Conservation (phyloP, 169 alveolate genomes). For the Eimeria praecox region DNA sequence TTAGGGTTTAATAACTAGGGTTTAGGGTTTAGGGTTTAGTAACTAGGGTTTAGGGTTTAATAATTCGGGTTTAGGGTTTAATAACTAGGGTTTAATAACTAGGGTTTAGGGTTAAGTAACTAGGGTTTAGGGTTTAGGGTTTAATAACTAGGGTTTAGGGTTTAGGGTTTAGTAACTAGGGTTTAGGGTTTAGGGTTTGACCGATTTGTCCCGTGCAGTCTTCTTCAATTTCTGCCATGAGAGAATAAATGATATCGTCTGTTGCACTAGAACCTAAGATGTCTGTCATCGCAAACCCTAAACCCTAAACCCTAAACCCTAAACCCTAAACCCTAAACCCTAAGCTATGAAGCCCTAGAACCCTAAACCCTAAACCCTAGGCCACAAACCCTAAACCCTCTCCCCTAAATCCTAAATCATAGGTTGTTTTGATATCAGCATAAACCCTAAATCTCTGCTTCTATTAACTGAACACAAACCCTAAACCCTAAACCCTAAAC, state of each 20-base stretch:
- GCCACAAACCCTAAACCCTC: too few relatives aligned
- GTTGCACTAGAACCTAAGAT: slow-evolving; percentile 48
- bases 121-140: background rate
- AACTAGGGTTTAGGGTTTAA: background rate
- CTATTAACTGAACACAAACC: too few relatives aligned
- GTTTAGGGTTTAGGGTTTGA: background rate
- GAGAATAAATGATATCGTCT: slow-evolving; percentile 51
- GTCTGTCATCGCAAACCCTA: background rate
- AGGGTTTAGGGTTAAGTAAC: background rate
- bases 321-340: too few relatives aligned
- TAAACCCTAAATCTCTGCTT: too few relatives aligned
- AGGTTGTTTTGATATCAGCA: too few relatives aligned
- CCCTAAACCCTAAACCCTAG: too few relatives aligned
- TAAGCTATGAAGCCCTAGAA: too few relatives aligned
- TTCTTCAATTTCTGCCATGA: slow-evolving; percentile 75
- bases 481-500: too few relatives aligned
- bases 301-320: too few relatives aligned
- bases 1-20: background rate
- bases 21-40: background rate
- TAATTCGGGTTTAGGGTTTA: background rate
- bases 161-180: background rate
- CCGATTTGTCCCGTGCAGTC: slow-evolving; percentile 76
- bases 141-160: background rate
- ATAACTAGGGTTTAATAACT: too few relatives aligned
- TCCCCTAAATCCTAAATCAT: too few relatives aligned